Conservation (phyloP, 441 rosid species). For the Hura crepitans region DNA sequence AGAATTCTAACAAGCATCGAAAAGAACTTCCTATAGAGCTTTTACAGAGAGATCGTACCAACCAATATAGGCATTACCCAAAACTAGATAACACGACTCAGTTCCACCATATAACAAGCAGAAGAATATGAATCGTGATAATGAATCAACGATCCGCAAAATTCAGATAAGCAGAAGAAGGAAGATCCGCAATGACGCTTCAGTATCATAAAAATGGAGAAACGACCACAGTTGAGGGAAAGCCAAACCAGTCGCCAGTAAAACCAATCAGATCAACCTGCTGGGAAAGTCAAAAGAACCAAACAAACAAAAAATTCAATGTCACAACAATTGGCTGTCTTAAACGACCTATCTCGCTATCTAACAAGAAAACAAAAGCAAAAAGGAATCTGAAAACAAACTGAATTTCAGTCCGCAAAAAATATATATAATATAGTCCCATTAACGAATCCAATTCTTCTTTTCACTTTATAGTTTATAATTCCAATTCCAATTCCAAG, state of each 20-base stretch:
- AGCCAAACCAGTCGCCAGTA: slow-evolving; percentile 26
- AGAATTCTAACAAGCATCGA: slow-evolving; percentile 35
- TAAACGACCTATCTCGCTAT: slow-evolving; percentile 4
- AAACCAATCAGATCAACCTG: slow-evolving; percentile 39
- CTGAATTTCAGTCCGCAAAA: background rate
- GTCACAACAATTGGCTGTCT: slow-evolving; percentile 15
- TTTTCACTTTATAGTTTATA: slow-evolving; percentile 2
- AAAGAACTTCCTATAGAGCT: slow-evolving; percentile 20
- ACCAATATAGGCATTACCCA: slow-evolving; percentile 13
- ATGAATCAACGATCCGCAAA: slow-evolving; percentile 28
- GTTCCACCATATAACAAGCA: background rate
- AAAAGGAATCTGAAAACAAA: background rate
- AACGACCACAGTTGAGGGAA: slow-evolving; percentile 24
- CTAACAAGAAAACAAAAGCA: slow-evolving; percentile 14
- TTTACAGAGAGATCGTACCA: slow-evolving; percentile 15
- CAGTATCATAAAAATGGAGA: slow-evolving; percentile 20
- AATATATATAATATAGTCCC: background rate
- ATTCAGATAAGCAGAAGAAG: slow-evolving; percentile 20
- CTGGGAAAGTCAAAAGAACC: slow-evolving; percentile 13
- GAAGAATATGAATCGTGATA: no score
- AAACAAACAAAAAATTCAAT: slow-evolving; percentile 17
- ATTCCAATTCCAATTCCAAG: background rate
- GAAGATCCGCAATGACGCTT: slow-evolving; percentile 16
- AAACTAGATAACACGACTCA: slow-evolving; percentile 2
- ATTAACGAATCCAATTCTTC: slow-evolving; percentile 2